Conservation (phyloP, 1,139 yeast species). For the Pneumocystis sp. region DNA sequence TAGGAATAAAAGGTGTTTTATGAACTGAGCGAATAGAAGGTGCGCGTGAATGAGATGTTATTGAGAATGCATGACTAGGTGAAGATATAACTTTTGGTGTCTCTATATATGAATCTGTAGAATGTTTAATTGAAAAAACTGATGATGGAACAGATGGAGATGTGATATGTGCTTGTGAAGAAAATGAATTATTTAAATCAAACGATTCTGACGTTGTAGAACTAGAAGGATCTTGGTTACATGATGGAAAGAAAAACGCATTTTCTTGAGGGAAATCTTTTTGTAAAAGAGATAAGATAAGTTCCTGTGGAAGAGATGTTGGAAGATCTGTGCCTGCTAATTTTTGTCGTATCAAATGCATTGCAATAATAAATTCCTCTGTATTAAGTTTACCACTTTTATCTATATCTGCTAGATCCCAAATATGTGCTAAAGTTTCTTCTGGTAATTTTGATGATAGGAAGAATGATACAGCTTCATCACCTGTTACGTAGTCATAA, state of each 20-base stretch:
- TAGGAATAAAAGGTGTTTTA: conserved; percentile 34
- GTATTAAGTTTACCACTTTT: conserved; percentile 71
- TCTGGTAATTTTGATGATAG: conserved; percentile 78
- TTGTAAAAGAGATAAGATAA: conserved; percentile 16
- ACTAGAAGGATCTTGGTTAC: conserved; percentile 7
- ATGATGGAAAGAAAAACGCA: conserved; percentile 12
- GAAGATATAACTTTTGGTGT: not conserved
- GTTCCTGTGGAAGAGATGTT: conserved; percentile 28
- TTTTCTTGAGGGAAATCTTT: conserved; percentile 4
- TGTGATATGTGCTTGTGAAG: conserved; percentile 22
- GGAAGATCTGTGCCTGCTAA: conserved; percentile 69
- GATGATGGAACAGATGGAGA: conserved; percentile 10
- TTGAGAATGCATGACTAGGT: conserved; percentile 10
- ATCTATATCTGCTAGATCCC: conserved; percentile 90
- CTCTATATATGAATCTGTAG: not conserved
- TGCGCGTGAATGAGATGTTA: conserved; percentile 26
- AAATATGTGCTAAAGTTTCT: conserved; percentile 70
- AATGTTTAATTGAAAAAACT: conserved; percentile 11
- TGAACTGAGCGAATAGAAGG: conserved; percentile 10
- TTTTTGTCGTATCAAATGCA: conserved; percentile 77
- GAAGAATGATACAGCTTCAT: conserved; percentile 73
- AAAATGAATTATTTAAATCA: conserved; percentile 27
- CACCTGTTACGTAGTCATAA: conserved; percentile 13
- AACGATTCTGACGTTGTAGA: conserved; percentile 17
- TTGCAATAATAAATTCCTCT: conserved; percentile 80